Evolutionary conservation across 192 early-diverging fungal species (phyloP).

Genomic region (Coemansia sp.): DNA sequence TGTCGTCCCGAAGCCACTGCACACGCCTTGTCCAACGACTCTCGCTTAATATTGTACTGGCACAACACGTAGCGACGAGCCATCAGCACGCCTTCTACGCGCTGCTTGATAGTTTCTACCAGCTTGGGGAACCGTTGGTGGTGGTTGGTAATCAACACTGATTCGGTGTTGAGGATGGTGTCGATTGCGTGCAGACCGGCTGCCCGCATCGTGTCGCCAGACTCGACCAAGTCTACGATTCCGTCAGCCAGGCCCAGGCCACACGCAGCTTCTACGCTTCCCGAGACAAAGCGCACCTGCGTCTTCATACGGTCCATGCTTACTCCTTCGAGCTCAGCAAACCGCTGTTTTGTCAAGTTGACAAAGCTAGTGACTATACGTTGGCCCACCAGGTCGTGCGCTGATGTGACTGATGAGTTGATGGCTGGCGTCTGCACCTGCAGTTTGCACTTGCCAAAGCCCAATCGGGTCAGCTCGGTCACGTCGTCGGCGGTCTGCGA

Average conservation of each 20-base stretch:
- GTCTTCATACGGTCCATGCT: constrained; percentile 58
- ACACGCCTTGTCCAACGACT: constrained; percentile 62
- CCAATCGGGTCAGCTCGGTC: constrained; percentile 68
- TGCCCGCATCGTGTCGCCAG: constrained; percentile 98
- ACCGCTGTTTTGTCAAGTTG: constrained; percentile 65
- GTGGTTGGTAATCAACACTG: constrained; percentile 88
- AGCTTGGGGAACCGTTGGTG: constrained; percentile 71
- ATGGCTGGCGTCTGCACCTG: constrained; percentile 86
- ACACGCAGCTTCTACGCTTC: constrained; percentile 95
- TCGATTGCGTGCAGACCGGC: constrained; percentile 90
- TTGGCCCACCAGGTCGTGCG: constrained; percentile 82
- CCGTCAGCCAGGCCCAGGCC: constrained; percentile 95
- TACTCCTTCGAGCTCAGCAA: constrained; percentile 73
- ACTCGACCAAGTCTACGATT: constrained; percentile 84
- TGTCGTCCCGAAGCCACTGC: constrained; percentile 89
- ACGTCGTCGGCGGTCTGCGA: constrained; percentile 69
- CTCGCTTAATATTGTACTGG: constrained; percentile 87
- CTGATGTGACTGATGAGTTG: constrained; percentile 34
- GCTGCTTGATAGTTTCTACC: constrained; percentile 72
- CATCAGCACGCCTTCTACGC: constrained; percentile 88
- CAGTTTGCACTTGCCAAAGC: constrained; percentile 93
- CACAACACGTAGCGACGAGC: constrained; percentile 85
- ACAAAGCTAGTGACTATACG: constrained; percentile 93
- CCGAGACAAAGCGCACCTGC: constrained; percentile 81
- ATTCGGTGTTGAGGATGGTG: constrained; percentile 79